A percentile compares a stretch with the other conserved stretches of the same genome.
These are phyloP conservation scores for Hericium coralloides DNA, from an alignment of 768 basidiomycete species.

Conservation along the genomic window DNA sequence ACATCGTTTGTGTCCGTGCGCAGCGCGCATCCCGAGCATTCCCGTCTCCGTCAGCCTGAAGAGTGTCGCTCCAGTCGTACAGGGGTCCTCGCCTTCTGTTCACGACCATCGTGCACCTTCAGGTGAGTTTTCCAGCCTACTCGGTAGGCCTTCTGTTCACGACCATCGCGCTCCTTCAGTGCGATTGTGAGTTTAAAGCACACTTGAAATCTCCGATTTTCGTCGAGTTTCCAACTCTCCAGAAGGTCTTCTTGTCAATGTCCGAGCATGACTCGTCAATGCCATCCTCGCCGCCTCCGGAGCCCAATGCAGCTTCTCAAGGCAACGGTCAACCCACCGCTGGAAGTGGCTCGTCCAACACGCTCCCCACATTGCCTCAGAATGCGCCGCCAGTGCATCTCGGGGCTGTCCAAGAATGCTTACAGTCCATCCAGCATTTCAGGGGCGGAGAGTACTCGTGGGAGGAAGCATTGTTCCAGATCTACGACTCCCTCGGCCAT, in stretches of 20 bases:
- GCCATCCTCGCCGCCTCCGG: no score
- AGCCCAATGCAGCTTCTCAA: no score
- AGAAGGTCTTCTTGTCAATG: not conserved
- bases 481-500: not conserved
- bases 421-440: not conserved
- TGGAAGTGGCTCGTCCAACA: no score
- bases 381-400: no score
- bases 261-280: not conserved
- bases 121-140: no score
- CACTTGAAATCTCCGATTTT: not conserved
- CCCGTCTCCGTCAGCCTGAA: not conserved
- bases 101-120: no score
- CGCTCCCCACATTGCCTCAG: no score
- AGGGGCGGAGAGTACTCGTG: not conserved
- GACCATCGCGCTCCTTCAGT: not conserved
- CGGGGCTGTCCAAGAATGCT: not conserved
- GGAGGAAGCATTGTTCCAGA: not conserved
- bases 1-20: not conserved
- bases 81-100: not conserved
- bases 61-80: not conserved
- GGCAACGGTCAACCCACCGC: no score
- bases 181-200: not conserved
- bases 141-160: not conserved
- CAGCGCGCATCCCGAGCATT: not conserved
- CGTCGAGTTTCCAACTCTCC: not conserved